phyloP scores from a whole-genome alignment of 202 grass and related monocot species.

The Zoysia matrella region DNA sequence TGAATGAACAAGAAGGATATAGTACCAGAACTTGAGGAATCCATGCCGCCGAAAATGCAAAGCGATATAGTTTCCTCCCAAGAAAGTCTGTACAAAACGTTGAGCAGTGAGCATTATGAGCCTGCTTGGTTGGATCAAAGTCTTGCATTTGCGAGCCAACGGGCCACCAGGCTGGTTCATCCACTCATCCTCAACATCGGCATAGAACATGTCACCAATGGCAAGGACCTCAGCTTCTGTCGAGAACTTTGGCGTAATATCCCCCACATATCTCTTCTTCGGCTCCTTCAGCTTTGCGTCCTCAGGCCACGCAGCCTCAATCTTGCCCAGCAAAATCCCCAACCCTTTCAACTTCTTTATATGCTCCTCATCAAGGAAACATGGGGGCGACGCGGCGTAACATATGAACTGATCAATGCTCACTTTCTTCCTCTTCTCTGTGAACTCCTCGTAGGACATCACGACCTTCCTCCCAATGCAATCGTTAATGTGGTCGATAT shows the following conservation, averaged over 20 bases:
- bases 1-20: slow-evolving; percentile 16
- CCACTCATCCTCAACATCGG: slow-evolving; percentile 90
- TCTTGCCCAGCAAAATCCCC: slow-evolving; percentile 77
- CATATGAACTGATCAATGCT: slow-evolving; percentile 89
- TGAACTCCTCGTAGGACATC: slow-evolving; percentile 79
- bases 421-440: slow-evolving; percentile 72
- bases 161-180: slow-evolving; percentile 89
- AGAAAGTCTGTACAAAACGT: slow-evolving; percentile 91
- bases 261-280: slow-evolving; percentile 74
- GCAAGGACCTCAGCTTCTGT: slow-evolving; percentile 79
- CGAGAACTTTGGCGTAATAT: slow-evolving; percentile 75
- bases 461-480: slow-evolving; percentile 81
- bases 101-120: slow-evolving; percentile 81
- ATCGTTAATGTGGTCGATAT: slow-evolving; percentile 81
- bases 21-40: slow-evolving; percentile 93
- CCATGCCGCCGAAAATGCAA: slow-evolving; percentile 96
- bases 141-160: slow-evolving; percentile 81
- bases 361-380: slow-evolving; percentile 91
- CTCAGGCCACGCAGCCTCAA: slow-evolving; percentile 83
- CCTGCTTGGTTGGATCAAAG: slow-evolving; percentile 80
- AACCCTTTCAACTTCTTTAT: slow-evolving; percentile 76
- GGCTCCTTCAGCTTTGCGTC: slow-evolving; percentile 85
- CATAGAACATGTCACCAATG: slow-evolving; percentile 92
- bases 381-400: slow-evolving; percentile 74
- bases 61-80: slow-evolving; percentile 88